Evolutionary conservation across 1,139 yeast species (phyloP).

Genomic region (Lodderomyces margitis): DNA sequence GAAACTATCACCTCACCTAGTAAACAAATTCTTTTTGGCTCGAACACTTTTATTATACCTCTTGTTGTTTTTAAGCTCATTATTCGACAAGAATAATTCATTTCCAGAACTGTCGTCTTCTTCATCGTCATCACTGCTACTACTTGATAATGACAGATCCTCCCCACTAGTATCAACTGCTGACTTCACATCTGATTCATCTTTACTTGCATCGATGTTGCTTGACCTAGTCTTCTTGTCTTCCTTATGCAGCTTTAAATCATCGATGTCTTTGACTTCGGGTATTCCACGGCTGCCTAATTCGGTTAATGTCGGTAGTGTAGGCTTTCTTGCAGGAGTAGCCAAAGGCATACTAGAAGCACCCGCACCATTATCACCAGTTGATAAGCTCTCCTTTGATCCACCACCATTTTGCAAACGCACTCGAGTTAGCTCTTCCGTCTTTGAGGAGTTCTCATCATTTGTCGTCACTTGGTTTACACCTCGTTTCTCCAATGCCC

Average conservation of each 20-base stretch:
- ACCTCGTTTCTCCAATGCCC: not conserved
- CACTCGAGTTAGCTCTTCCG: not conserved
- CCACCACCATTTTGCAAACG: not conserved
- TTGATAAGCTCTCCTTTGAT: not conserved
- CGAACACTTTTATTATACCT: conserved; percentile 4
- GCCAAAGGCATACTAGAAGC: not conserved
- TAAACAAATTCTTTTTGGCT: conserved; percentile 13
- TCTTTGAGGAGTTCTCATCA: not conserved
- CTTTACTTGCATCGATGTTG: conserved; percentile 1
- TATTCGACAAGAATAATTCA: conserved; percentile 5
- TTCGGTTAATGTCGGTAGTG: conserved; percentile 54
- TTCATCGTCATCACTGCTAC: conserved; percentile 18
- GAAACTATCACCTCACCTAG: conserved; percentile 1
- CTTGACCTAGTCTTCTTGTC: not conserved
- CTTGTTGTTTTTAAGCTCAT: conserved; percentile 28
- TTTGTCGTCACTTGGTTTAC: not conserved
- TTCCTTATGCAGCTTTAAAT: not conserved
- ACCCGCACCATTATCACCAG: not conserved
- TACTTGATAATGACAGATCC: conserved; percentile 9
- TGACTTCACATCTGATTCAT: not conserved
- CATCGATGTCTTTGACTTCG: conserved; percentile 47
- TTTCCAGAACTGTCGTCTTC: conserved; percentile 16
- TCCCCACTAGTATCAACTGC: conserved; percentile 2
- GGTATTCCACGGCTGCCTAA: conserved; percentile 60
- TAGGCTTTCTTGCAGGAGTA: conserved; percentile 21